phyloP scores from a whole-genome alignment of 495 filamentous ascomycete genomes.

The Endocarpon pusillum region DNA sequence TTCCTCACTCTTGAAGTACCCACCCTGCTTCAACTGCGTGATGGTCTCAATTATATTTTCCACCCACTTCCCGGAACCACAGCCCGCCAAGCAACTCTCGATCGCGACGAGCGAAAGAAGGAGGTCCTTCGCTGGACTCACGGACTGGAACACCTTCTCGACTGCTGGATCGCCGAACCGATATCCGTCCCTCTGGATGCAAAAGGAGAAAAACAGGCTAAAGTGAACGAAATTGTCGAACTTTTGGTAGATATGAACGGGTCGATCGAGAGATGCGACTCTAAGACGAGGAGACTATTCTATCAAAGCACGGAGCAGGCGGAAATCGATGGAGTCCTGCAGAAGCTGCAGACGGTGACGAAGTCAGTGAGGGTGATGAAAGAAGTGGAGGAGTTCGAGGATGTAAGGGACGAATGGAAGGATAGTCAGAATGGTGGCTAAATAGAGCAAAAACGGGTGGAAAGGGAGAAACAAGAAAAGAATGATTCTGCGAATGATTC shows the following conservation, averaged over 20 bases:
- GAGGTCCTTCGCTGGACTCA: neutral
- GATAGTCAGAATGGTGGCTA: too few species aligned
- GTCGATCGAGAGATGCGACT: neutral
- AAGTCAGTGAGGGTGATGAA: neutral
- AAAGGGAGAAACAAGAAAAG: too few species aligned
- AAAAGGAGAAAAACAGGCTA: neutral
- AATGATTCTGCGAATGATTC: too few species aligned
- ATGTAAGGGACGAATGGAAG: slow-evolving; percentile 3
- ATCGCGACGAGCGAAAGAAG: neutral
- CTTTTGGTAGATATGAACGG: neutral
- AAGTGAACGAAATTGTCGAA: neutral
- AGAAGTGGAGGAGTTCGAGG: slow-evolving; percentile 1
- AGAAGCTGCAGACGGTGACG: neutral
- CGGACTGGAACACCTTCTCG: neutral
- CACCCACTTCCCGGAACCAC: neutral
- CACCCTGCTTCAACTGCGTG: neutral
- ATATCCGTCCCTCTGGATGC: too few species aligned
- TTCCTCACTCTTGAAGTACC: too few species aligned
- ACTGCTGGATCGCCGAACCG: neutral
- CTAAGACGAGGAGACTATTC: neutral
- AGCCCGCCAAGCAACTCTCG: neutral
- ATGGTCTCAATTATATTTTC: neutral
- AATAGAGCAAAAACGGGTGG: too few species aligned
- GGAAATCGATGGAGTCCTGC: neutral
- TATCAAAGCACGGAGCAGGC: neutral